phyloP scores from a whole-genome alignment of 495 filamentous ascomycete genomes.

The Trypethelium eluteriae region DNA sequence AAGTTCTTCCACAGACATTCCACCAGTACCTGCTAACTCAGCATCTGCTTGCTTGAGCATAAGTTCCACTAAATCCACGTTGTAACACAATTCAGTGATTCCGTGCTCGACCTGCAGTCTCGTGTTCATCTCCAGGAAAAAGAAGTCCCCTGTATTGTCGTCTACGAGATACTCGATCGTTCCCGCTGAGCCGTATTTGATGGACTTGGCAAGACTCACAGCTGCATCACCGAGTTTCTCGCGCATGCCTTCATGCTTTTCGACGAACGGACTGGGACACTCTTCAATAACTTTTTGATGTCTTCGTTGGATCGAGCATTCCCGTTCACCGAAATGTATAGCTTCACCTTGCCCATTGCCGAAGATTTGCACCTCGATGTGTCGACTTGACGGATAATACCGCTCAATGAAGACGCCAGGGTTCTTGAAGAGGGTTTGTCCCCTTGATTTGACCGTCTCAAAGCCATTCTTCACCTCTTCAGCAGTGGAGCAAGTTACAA shows the following conservation, averaged over 20 bases:
- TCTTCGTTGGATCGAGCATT: conserved; percentile 53
- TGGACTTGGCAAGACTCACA: conserved; percentile 42
- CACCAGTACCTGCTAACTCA: conserved; percentile 37
- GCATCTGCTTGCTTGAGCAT: conserved; percentile 50
- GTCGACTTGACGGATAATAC: conserved; percentile 35
- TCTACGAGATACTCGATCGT: conserved; percentile 62
- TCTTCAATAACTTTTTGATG: conserved; percentile 52
- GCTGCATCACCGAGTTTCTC: conserved; percentile 46
- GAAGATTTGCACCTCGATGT: conserved; percentile 51
- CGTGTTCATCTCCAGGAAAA: conserved; percentile 65
- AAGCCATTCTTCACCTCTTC: conserved; percentile 30
- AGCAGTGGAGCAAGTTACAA: conserved; percentile 31
- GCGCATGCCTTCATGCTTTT: conserved; percentile 39
- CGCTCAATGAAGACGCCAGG: conserved; percentile 29
- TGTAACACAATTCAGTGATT: conserved; percentile 54
- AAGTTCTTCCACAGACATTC: conserved; percentile 34
- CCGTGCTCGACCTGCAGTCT: conserved; percentile 61
- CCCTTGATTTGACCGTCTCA: conserved; percentile 27
- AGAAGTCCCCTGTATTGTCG: conserved; percentile 50
- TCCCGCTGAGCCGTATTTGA: conserved; percentile 53
- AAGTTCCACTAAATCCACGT: conserved; percentile 50
- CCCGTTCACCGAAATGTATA: conserved; percentile 49
- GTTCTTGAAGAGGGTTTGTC: conserved; percentile 33
- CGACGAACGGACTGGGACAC: conserved; percentile 47
- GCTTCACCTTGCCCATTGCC: conserved; percentile 48